Evolutionary conservation across 1,139 yeast species (phyloP).

Genomic region (Pneumocystis sp.): DNA sequence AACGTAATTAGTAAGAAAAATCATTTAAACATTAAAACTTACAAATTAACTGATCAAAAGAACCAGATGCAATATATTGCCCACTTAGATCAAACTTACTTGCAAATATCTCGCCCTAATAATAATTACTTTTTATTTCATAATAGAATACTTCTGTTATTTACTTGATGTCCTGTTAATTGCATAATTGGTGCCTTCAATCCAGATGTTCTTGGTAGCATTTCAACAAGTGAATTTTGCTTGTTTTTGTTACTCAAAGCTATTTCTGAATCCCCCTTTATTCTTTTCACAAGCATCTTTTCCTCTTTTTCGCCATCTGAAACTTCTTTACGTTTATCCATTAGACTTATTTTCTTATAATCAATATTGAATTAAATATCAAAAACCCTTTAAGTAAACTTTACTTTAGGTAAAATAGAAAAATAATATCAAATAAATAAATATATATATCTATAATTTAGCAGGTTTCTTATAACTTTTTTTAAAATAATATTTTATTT

Average conservation of each 20-base stretch:
- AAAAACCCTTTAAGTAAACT: neutral
- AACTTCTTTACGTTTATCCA: neutral
- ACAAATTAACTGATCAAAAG: conserved; percentile 22
- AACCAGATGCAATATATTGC: conserved; percentile 23
- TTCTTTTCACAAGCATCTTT: neutral
- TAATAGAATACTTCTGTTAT: neutral
- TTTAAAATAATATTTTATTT: neutral
- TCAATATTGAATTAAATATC: neutral
- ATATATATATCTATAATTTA: neutral
- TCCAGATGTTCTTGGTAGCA: conserved; percentile 16
- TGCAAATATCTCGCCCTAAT: conserved; percentile 21
- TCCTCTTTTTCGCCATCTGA: neutral
- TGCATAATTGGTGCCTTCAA: conserved; percentile 18
- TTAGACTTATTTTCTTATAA: neutral
- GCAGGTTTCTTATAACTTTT: neutral
- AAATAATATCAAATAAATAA: neutral
- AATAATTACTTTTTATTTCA: conserved; percentile 2
- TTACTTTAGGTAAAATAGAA: neutral
- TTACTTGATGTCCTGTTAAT: conserved; percentile 18
- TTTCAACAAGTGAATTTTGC: conserved; percentile 3
- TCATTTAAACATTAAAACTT: conserved; percentile 2
- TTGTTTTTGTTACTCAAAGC: neutral
- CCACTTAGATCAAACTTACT: conserved; percentile 24
- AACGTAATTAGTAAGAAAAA: neutral
- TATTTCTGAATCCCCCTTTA: neutral